Base-by-base conservation (phyloP, 2,329 filamentous ascomycete genomes). In the Venturia nashicola region DNA sequence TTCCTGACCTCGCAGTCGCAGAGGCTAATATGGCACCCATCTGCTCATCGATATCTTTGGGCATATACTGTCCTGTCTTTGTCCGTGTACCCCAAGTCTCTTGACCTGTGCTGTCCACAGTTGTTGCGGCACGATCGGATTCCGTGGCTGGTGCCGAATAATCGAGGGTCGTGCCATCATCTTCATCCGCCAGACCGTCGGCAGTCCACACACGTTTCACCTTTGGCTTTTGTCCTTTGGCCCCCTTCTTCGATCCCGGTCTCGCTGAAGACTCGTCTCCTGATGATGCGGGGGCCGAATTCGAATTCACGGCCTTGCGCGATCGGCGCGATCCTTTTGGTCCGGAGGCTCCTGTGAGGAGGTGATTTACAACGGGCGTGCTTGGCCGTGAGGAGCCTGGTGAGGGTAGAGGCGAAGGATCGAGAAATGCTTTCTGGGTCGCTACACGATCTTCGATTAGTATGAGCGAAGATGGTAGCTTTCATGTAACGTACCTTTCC, bases 21-120 rank as follows among this genome's bases (percentile, higher is more conserved):
- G 87, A 85, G 42, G 90, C 85, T 55, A 99, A 80, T 64, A 99
- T 97, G 43, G 86, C 88, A 70, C 96, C 87, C 18, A 99, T 91
- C 76, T 99, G 91, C 68, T 96, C 91, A 66, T 92, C 93, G 7
- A 99, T 78, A 71, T 99, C 94, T 71, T 90, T 96, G 67, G 99
- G 79, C 60, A 97, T 87, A 70, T 97, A 99, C 72, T 97, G 90
- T 61, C 94, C 94, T 76, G 93, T 92, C 62, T 83, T 84, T 16
- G 89, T 96, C 71, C 85, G 87, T 43, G 83, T 89, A 43, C 94
- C 94, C 91, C 91, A 97, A 1, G 89, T 86, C 14, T 87, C 85
- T 61, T 89, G 83, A 67, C 91, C 86, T 40, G 97, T 86, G 51
- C 39, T 55, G 20, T 85, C 83, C 2, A 95, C 76, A 5, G 20